A percentile compares a stretch with the other conserved stretches of the same genome.
Conservation (phyloP, 441 rosid genomes). For the Brassica hybrid region DNA sequence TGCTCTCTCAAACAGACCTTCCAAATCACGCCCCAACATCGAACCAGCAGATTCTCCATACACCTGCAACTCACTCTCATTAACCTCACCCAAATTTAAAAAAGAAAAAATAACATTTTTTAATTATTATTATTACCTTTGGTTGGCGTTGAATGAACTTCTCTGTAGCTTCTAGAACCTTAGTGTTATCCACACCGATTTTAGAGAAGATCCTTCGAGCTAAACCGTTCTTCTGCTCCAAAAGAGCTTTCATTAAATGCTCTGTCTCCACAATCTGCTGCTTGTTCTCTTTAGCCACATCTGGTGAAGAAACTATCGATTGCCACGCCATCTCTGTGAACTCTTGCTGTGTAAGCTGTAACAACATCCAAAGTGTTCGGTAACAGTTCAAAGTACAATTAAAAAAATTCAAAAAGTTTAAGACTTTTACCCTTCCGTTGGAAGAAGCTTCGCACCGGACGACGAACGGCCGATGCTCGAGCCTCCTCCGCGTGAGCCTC, state of each 20-base stretch:
- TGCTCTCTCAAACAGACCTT: slow-evolving; percentile 82
- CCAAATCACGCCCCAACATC: slow-evolving; percentile 96
- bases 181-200: slow-evolving; percentile 86
- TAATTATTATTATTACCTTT: slow-evolving; percentile 54
- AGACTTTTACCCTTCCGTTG: slow-evolving; percentile 63
- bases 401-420: slow-evolving; percentile 9
- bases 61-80: slow-evolving; percentile 55
- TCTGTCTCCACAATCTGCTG: slow-evolving; percentile 99
- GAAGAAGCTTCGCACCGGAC: slow-evolving; percentile 74
- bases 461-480: slow-evolving; percentile 43
- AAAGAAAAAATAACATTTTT: neutral
- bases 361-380: neutral
- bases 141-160: slow-evolving; percentile 93
- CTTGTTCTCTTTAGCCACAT: slow-evolving; percentile 93
- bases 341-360: slow-evolving; percentile 91
- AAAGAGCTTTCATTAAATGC: slow-evolving; percentile 89
- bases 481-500: slow-evolving; percentile 42
- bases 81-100: neutral
- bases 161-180: slow-evolving; percentile 91
- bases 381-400: neutral
- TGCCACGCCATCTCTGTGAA: slow-evolving; percentile 99
- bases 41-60: slow-evolving; percentile 90
- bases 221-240: slow-evolving; percentile 99
- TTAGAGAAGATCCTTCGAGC: slow-evolving; percentile 92
- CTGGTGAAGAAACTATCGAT: slow-evolving; percentile 91